Conservation (phyloP, 768 basidiomycete species). For the Boletellus sp. region DNA sequence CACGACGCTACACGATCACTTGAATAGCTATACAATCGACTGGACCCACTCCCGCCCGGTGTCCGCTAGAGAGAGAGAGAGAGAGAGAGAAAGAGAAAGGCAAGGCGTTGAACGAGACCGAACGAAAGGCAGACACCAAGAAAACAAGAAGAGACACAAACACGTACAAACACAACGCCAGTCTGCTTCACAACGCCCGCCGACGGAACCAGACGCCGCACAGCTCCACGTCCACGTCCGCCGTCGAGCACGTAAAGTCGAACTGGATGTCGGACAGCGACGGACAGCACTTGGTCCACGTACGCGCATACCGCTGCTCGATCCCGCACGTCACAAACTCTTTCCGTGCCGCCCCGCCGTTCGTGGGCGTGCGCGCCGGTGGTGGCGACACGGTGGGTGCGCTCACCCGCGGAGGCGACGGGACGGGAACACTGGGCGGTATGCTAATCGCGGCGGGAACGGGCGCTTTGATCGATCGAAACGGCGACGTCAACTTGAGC, state of each 20-base stretch:
- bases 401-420: slow-evolving; percentile 9
- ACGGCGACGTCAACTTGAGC: slow-evolving; percentile 32
- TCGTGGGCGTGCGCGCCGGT: background rate
- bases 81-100: too few species aligned
- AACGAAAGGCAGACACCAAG: too few species aligned
- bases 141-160: too few species aligned
- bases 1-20: too few species aligned
- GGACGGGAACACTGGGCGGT: background rate
- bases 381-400: background rate
- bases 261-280: slow-evolving; percentile 28
- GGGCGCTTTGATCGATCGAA: slow-evolving; percentile 24
- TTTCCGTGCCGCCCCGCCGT: slow-evolving; percentile 6
- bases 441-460: slow-evolving; percentile 4
- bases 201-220: slow-evolving; percentile 30
- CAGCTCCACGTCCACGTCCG: slow-evolving; percentile 25
- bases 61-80: too few species aligned
- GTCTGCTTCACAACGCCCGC: background rate
- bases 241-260: slow-evolving; percentile 26
- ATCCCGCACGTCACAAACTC: slow-evolving; percentile 28
- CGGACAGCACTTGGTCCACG: slow-evolving; percentile 28
- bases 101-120: too few species aligned
- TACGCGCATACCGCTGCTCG: slow-evolving; percentile 26
- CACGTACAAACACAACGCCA: too few species aligned
- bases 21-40: too few species aligned
- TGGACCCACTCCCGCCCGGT: too few species aligned